Evolutionary conservation across 176 grass and related monocot species (phyloP).

Genomic region (Zea luxurians): DNA sequence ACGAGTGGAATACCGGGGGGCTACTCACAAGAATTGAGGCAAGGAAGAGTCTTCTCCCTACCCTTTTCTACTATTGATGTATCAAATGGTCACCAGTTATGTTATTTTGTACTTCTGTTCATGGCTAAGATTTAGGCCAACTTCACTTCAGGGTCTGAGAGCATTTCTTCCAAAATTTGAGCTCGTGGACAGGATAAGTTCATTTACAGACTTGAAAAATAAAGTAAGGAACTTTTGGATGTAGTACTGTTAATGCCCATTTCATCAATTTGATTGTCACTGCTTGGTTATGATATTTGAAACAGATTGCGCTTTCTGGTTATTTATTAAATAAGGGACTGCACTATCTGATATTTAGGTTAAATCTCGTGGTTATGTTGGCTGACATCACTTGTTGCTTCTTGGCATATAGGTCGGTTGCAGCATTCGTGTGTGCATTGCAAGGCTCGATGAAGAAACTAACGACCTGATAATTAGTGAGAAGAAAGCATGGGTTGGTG

Average conservation of each 20-base stretch:
- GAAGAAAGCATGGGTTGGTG: slow-evolving; percentile 89
- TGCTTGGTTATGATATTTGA: neutral
- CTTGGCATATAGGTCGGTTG: slow-evolving; percentile 52
- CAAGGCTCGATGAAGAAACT: slow-evolving; percentile 66
- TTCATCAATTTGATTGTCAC: neutral
- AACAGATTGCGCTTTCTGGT: neutral
- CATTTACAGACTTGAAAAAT: slow-evolving; percentile 74
- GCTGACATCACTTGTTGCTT: slow-evolving; percentile 28
- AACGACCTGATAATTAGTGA: slow-evolving; percentile 91
- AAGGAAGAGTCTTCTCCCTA: neutral
- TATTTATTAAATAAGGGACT: neutral
- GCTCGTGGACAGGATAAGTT: slow-evolving; percentile 67
- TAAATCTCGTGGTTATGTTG: slow-evolving; percentile 2
- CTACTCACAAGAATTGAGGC: slow-evolving; percentile 89
- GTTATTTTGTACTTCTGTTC: slow-evolving; percentile 19
- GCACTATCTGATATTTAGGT: neutral
- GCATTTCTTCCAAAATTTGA: slow-evolving; percentile 90
- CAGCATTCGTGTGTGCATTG: slow-evolving; percentile 62
- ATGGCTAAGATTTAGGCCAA: slow-evolving; percentile 6
- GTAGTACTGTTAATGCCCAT: neutral
- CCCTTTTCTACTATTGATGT: neutral
- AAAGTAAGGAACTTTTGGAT: slow-evolving; percentile 52
- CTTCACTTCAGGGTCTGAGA: slow-evolving; percentile 74
- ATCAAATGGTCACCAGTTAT: slow-evolving; percentile 1
- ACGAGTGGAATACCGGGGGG: slow-evolving; percentile 86